Evolutionary conservation across 768 basidiomycete genomes (phyloP).

Genomic region (Trametes coccinea): DNA sequence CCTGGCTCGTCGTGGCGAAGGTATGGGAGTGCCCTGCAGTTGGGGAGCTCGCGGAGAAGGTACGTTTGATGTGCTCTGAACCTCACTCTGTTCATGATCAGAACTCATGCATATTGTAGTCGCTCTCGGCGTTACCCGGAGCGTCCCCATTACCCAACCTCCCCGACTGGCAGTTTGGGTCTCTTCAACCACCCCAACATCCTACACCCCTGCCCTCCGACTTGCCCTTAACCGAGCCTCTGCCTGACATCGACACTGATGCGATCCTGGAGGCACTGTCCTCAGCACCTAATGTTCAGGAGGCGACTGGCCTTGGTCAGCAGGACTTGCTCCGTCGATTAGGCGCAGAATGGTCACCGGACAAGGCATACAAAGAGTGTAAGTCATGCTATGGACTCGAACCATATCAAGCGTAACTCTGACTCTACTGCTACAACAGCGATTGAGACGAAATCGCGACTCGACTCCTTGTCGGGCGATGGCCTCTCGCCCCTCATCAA

Average conservation of each 20-base stretch:
- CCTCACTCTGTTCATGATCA: neutral
- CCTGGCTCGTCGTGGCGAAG: constrained; percentile 69
- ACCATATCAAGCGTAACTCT: neutral
- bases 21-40: constrained; percentile 69
- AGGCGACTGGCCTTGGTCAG: constrained; percentile 63
- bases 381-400: constrained; percentile 32
- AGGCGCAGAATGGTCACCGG: constrained; percentile 63
- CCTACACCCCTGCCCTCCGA: constrained; percentile 43
- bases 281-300: constrained; percentile 53
- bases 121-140: constrained; percentile 16
- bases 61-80: constrained; percentile 28
- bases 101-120: constrained; percentile 1
- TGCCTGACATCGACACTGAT: constrained; percentile 53
- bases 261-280: constrained; percentile 58
- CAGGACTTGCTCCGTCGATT: constrained; percentile 56
- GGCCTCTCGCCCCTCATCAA: constrained; percentile 74
- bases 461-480: constrained; percentile 64
- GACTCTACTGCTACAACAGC: constrained; percentile 38
- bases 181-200: constrained; percentile 47
- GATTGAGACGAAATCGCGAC: constrained; percentile 51
- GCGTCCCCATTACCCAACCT: constrained; percentile 30
- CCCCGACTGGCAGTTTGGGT: constrained; percentile 40
- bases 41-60: constrained; percentile 54
- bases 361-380: constrained; percentile 77
- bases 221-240: constrained; percentile 29